Base-by-base conservation (phyloP, 2,329 filamentous ascomycete genomes). In the Trichocomaceae sp. region DNA sequence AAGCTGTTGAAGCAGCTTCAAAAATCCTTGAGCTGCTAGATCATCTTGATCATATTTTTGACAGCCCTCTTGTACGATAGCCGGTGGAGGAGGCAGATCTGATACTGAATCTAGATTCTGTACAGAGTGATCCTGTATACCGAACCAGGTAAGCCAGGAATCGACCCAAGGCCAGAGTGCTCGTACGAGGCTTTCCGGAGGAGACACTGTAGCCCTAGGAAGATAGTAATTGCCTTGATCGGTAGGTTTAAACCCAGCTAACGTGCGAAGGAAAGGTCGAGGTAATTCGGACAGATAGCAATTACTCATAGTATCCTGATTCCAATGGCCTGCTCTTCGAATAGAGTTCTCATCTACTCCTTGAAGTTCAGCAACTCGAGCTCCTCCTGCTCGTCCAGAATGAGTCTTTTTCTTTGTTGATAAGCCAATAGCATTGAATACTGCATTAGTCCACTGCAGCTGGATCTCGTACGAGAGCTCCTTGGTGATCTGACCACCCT, bases 91-190 rank as follows among this genome's bases (percentile, higher is more conserved):
- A 5, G 41, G 41, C 6, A 44, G 15, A 20, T 7, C 6, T 44
- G 3, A 17, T 8, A 5, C 7, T n/a, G 22, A 5, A 31, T 31
- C 22, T 19, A 31, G 15, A 6, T 31, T 50, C 5, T 9, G 13
- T 5, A 13, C 5, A 19, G 47, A 31, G 7, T n/a, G 22, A 23
- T 47, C 19, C 13, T 10, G 9, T n/a, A 15, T 17, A 39, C 9
- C 10, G 19, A 50, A 35, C 47, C 9, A 50, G 20, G 3, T 20
- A 1, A 52, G 39, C 39, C 39, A 52, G 13, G n/a, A 2, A 41
- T 52, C 39, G 9, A 52, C 41, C 50, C 39, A 52, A 8, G 50
- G 50, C 50, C 50, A 52, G 37, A 52, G 35, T 2, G 50, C 50
- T 41, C 39, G 50, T 35, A 46, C 26, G 39, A 52, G 50, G 6